Evolutionary conservation across 2,329 filamentous ascomycete genomes (phyloP), one percentile per base, ranked within the genome.

Genomic region (Coniochaeta sp.): DNA sequence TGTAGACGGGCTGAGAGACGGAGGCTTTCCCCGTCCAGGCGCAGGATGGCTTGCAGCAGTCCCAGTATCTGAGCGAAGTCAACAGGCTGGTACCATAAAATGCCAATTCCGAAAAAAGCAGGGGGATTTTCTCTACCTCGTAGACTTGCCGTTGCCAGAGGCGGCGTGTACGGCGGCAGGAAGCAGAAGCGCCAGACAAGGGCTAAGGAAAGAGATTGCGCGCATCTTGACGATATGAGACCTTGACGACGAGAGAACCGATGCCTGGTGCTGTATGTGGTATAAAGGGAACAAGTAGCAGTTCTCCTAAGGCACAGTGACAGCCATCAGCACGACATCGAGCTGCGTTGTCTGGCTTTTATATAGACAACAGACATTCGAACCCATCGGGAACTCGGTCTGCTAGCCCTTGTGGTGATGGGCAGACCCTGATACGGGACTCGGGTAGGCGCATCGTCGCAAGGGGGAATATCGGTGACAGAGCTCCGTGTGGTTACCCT

Each of bases 21-120:
- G 75, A 63, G 16, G 81, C 83, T 70, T 88, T 88, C 59, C 72
- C 78, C 14, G 76, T 69, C 86, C 86, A 84, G 3, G 78, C 77
- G 70, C 86, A 89, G 22, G 84, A 87, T 26, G 86, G 82, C 77
- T 90, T 90, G 76, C 87, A 89, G 76, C 87, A 89, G 70, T 89
- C 87, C 81, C 83, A 82, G 70, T 81, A 83, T 61, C 80, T 68
- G 34, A 64, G 14, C n/a, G 22, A 17, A 16, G 59, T 59, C 16
- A 59, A 58, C 42, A 22, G 2, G 3, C 22, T 26, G n/a, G 36
- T 7, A 10, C 10, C n/a, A 7, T 9, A 28, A 32, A 14, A n/a
- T 55, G 52, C n/a, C 28, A 8, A 17, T 10, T 17, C 12, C n/a
- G 38, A 36, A 7, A 6, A 14, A 36, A 12, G 34, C 6, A 36